Base-by-base conservation (phyloP, 148 eudicot genomes). In the Chenopodium berlandieri region DNA sequence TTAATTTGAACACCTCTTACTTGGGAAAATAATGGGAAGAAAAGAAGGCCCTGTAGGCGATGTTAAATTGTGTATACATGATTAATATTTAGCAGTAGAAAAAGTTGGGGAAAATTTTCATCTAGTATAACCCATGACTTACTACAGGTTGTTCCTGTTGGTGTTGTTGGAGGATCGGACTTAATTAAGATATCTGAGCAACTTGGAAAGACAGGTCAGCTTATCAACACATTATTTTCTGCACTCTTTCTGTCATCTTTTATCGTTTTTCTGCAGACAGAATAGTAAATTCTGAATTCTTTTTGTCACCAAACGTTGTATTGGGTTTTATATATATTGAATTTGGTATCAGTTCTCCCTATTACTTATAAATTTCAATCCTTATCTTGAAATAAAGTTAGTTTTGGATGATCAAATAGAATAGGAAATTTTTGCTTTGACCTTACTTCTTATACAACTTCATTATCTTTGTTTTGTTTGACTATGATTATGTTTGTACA, bases 81-180 rank as follows among this genome's bases (percentile, higher is more conserved):
- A 73, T 47, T 73, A 4, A 7, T 20, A 13, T 48, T 27, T 7
- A 46, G 19, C 17, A 48, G 44, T 9, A 34, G 32, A 25, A 13
- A 48, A 30, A 27, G 14, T 13, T 31, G 7, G 9, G 30, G 25
- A 64, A 48, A 69, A 0, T 56, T 77, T 64, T 81, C 13, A 40
- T 27, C 23, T 76, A 63, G 37, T 71, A 30, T 74, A 23, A 76
- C 60, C 66, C 27, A 34, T 81, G 83, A 13, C 77, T 86, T 47
- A 66, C 20, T 79, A 71, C 88, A 96, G 98, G 98, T 94, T 82
- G 91, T 92, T 17, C 87, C 94, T 60, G 86, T 96, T 82, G 99
- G 99, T 79, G 91, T 96, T 73, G 99, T 94, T 88, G 99, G 99
- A 75, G 99, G 99, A 82, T 96, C 99, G 23, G 98, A 96, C 86